phyloP scores from a whole-genome alignment of 2,329 filamentous ascomycete genomes.

The Penicillium sp. region DNA sequence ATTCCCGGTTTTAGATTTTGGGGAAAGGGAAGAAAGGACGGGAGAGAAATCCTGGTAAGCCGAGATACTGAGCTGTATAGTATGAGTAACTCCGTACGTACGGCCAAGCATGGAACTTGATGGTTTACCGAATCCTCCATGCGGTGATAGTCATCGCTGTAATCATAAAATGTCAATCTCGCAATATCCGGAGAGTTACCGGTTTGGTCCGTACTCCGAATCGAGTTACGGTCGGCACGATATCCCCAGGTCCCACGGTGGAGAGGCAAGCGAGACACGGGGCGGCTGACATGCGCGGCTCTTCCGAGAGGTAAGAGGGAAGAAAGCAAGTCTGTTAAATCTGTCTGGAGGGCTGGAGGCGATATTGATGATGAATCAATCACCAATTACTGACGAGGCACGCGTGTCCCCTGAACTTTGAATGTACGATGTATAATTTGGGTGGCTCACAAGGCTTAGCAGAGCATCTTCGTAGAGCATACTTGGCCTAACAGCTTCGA shows the following conservation, averaged over 20 bases:
- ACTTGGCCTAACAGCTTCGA: background rate
- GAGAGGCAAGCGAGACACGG: background rate
- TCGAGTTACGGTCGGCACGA: slow-evolving; percentile 4
- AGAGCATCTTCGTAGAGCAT: background rate
- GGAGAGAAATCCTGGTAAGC: background rate
- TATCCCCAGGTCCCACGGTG: background rate
- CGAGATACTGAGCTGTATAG: background rate
- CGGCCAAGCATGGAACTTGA: background rate
- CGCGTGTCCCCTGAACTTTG: background rate
- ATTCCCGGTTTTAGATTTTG: background rate
- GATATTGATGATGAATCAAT: background rate
- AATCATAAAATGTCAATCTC: background rate
- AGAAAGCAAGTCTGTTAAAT: background rate
- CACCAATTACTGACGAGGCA: background rate
- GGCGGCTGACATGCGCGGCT: slow-evolving; percentile 7
- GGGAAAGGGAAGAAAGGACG: background rate
- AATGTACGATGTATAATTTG: background rate
- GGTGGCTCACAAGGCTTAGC: background rate
- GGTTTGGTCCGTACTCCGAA: background rate
- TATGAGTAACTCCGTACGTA: too few relatives aligned
- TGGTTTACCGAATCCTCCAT: background rate
- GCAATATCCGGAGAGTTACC: background rate
- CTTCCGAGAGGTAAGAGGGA: background rate
- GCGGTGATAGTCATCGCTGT: background rate
- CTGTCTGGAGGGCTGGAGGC: background rate